Base-by-base conservation (phyloP, 108 stramenopile genomes). In the Mayamaea pseudoterrestris region DNA sequence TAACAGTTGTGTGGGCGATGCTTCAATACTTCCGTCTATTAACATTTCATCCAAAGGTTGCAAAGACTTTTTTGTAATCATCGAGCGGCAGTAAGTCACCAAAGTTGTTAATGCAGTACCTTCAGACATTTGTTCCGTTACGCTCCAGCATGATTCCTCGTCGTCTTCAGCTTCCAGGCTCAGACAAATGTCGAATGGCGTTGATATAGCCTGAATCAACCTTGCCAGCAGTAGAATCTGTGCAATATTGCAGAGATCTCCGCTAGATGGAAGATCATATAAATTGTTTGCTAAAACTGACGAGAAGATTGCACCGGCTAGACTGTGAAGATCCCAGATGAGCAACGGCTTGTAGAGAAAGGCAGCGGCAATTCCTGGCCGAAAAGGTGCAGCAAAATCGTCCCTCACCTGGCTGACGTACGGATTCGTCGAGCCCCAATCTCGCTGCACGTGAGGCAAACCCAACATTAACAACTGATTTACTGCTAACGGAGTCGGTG, bases 291-390 rank as follows among this genome's bases (percentile, higher is more conserved):
- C 57, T 29, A 87, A 60, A 1, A 83, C 48, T 7, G 76, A 52
- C 0, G 90, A 88, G 57, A 93, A 80, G 9, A 87, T 34, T 5
- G 83, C 85, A 14, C 85, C 90, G 24, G 83, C 66, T 7, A 83
- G 64, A 5, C 71, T 80, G 48, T 66, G 83, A 39, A 93, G 55
- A 53, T 93, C 90, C 90, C 90, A 93, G n/a, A 81, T 69, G 18
- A 93, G 65, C 11, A 88, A 30, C 32, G 90, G 90, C 13, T 70
- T 61, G 45, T 83, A 85, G n/a, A 85, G 60, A 50, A 78, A 93
- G 3, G 80, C 76, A 27, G 56, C 66, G 13, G 85, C 86, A 1
- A 86, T 69, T 17, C 69, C 82, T 17, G 83, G 89, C 43, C 89
- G 78, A 54, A 86, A 90, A 12, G 80, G 77, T 0, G 50, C 13